phyloP scores from a whole-genome alignment of 179 eudicot genomes.

The Corrigiola litoralis region DNA sequence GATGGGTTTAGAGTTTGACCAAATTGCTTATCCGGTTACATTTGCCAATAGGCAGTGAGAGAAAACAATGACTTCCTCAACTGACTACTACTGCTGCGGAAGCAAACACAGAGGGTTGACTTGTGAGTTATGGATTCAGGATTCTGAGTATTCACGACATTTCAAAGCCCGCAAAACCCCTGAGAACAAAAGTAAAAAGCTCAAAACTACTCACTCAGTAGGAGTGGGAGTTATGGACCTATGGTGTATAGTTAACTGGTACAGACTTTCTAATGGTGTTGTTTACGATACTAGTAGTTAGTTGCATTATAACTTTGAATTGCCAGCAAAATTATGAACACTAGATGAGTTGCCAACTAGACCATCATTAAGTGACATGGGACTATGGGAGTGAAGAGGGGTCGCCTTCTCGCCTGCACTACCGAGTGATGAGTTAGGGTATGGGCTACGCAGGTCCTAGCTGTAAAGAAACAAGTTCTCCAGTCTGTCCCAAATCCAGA shows the following conservation, averaged over 20 bases:
- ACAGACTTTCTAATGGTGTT: background rate
- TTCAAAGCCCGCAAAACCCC: background rate
- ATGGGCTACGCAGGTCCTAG: background rate
- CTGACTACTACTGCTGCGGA: background rate
- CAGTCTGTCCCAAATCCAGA: background rate
- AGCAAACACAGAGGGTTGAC: slow-evolving; percentile 18
- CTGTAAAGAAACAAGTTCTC: background rate
- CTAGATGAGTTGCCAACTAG: too few species aligned
- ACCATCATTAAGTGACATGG: background rate
- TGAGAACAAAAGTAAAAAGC: background rate
- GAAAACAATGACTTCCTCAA: background rate
- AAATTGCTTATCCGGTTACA: background rate
- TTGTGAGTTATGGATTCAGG: background rate
- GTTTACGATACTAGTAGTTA: background rate
- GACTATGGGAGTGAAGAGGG: background rate
- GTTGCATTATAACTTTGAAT: too few species aligned
- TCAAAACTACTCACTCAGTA: background rate
- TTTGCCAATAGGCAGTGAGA: slow-evolving; percentile 9
- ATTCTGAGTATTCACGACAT: background rate
- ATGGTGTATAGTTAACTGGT: slow-evolving; percentile 1
- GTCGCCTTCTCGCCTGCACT: background rate
- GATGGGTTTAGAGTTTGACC: background rate
- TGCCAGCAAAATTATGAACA: too few species aligned
- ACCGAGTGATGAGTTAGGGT: background rate
- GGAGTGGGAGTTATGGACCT: background rate